Base-by-base conservation (phyloP, 805 yeast species). In the Torulaspora indica region DNA sequence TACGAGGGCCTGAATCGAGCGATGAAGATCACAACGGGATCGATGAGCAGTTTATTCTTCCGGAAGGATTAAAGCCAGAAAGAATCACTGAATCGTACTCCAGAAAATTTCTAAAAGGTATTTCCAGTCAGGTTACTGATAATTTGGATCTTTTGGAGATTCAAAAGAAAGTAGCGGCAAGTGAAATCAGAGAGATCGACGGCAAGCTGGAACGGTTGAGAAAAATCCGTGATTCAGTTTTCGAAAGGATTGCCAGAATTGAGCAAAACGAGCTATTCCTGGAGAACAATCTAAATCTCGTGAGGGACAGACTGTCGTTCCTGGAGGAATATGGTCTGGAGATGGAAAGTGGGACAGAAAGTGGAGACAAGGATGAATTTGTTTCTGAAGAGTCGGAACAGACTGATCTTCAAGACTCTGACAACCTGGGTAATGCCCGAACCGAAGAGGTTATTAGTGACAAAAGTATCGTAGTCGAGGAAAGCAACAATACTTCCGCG, bases 101-200 rank as follows among this genome's bases (percentile, higher is more conserved):
- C 7, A 53, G 70, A 1, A 61, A 60, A 9, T 70, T 66, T 40
- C 55, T 78, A 40, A 53, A 53, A 10, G 55, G 55, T 4, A 72
- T 66, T 45, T 69, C 70, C 46, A 61, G 66, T 8, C 63, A 62
- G 8, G 65, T 80, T 10, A 67, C 66, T 29, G 70, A 72, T 45
- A 71, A 68, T 40, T 62, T 82, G 51, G 82, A 79, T 45, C 61
- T 77, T 13, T 60, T 81, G 45, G 82, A 79, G 49, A 72, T 84
- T 20, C 74, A 84, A 40, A 82, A 84, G 58, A 79, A 80, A 15
- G 60, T 82, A 31, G 79, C 86, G 0, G 73, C 85, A 1, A 71
- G 70, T 53, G 90, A 84, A 55, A 78, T 84, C 25, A 64, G 69
- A 40, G 90, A 81, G 43, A 69, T 84, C 28, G 91, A 84, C 58